Evolutionary conservation across 805 yeast species (phyloP), one percentile per base, ranked within the genome.

Genomic region (Vanderwaltozyma tropicalis): DNA sequence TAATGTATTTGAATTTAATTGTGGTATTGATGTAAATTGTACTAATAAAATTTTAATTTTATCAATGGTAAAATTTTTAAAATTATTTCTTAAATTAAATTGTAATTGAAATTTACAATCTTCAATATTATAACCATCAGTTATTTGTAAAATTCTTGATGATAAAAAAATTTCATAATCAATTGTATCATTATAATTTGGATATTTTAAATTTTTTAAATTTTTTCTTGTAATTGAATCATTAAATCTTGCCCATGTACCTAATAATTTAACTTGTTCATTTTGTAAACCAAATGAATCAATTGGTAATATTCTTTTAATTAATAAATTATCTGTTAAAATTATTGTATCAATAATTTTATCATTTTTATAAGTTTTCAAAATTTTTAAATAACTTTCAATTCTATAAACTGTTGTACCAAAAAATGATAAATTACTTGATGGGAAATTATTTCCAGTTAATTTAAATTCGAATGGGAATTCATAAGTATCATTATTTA

Each of bases 11-110:
- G 27, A 14, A 32, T 45, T 29, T 14, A 45, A 32, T 24, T 42
- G 38, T n/a, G 52, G 52, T 24, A 48, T 41, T 5, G 52, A 39
- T 6, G 39, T 28, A n/a, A 39, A 34, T 32, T 48, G 52, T 9
- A 38, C 20, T n/a, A 48, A 20, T 7, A 35, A 27, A 9, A 48
- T 20, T 15, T 41, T 24, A 7, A 45, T 20, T 13, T 31, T 36
- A 2, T 34, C 31, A 6, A 48, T 27, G 7, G 19, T 33, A 14
- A 37, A 34, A 7, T 33, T 30, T 2, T 41, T 39, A 14, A 30
- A 25, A 7, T 24, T 30, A 14, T 17, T 34, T 15, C 15, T 22
- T 24, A 28, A 32, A 39, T 37, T 37, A 30, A 22, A 46, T 21
- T 13, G 40, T 41, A 16, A 41, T 26, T 7, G 34, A 35, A 19